A percentile compares a stretch with the other conserved stretches of the same genome.
Evolutionary conservation across 768 basidiomycete genomes (phyloP).

Genomic region (Hericium coralloides): DNA sequence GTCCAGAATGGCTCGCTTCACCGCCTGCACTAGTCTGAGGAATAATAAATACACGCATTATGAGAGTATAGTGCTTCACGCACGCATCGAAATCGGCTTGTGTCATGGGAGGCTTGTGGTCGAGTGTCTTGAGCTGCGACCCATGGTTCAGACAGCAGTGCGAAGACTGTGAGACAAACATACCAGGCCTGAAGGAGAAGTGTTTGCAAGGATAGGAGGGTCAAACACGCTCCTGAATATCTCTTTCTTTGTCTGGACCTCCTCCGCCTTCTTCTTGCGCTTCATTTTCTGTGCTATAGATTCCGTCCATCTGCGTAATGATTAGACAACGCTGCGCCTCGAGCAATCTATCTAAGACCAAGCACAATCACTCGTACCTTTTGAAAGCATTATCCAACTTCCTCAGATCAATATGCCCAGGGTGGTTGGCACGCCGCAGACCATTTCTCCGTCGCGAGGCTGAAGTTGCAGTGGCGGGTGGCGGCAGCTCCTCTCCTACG

Average conservation of each 20-base stretch:
- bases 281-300: slow-evolving; percentile 82
- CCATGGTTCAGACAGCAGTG: background rate
- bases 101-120: slow-evolving; percentile 71
- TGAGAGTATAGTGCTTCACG: slow-evolving; percentile 19
- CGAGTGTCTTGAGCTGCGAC: slow-evolving; percentile 63
- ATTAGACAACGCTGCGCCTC: background rate
- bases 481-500: slow-evolving; percentile 19
- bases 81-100: slow-evolving; percentile 65
- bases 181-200: slow-evolving; percentile 29
- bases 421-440: slow-evolving; percentile 28
- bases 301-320: slow-evolving; percentile 61
- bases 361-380: slow-evolving; percentile 33
- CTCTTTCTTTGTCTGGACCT: slow-evolving; percentile 49
- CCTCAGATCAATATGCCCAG: slow-evolving; percentile 68
- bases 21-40: slow-evolving; percentile 50
- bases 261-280: slow-evolving; percentile 63
- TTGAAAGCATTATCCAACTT: slow-evolving; percentile 82
- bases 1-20: slow-evolving; percentile 59
- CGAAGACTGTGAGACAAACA: slow-evolving; percentile 10
- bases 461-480: slow-evolving; percentile 14
- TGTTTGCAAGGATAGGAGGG: slow-evolving; percentile 36
- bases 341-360: background rate
- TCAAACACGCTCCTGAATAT: slow-evolving; percentile 81
- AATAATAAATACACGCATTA: slow-evolving; percentile 4
- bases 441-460: slow-evolving; percentile 9